Evolutionary conservation across 1,284 basidiomycete genomes (phyloP), one percentile per base, ranked within the genome.

Genomic region (Malassezia yamatoensis): DNA sequence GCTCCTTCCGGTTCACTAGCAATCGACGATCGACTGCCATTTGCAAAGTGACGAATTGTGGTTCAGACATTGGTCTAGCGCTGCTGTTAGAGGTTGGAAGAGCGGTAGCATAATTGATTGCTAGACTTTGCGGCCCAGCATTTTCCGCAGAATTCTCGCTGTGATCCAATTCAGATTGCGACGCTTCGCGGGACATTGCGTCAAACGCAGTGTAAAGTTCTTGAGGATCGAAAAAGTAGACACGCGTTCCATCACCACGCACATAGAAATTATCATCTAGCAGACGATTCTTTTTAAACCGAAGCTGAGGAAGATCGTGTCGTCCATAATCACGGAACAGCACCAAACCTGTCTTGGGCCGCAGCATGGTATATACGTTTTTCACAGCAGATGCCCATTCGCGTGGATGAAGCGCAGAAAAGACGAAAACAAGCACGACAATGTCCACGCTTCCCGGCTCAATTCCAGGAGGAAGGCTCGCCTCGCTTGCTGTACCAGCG

Each of bases 271-370:
- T 91, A 49, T 93, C 89, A 38, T 88, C 86, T 13, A 98, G 80
- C 61, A 98, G 69, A 21, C 94, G 80, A 2, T 86, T 83, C 16
- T 82, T 81, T 76, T 89, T 93, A 80, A 98, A 96, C 5, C 94
- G 81, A 21, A 99, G 78, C 76, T 98, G 93, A 90, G 71, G 71
- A 2, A 74, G 81, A 74, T 99, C 94, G 73, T 96, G 83, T 24
- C 94, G 82, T 0, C 90, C 94, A 70, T 98, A 99, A 75, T 99
- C 94, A 6, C 94, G 83, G 60, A 98, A 80, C 1, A 96, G 79
- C 9, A 94, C 80, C 2, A 83, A 76, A 1, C 94, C 93, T 18
- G 58, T 47, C 12, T 84, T 85, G 0, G 90, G 90, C 78, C 90
- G 94, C 2, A 99, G 80, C 66, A 93, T 85, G 6, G 29, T 29